Conservation (phyloP, 1,284 basidiomycete species). For the Peniophora sp. region DNA sequence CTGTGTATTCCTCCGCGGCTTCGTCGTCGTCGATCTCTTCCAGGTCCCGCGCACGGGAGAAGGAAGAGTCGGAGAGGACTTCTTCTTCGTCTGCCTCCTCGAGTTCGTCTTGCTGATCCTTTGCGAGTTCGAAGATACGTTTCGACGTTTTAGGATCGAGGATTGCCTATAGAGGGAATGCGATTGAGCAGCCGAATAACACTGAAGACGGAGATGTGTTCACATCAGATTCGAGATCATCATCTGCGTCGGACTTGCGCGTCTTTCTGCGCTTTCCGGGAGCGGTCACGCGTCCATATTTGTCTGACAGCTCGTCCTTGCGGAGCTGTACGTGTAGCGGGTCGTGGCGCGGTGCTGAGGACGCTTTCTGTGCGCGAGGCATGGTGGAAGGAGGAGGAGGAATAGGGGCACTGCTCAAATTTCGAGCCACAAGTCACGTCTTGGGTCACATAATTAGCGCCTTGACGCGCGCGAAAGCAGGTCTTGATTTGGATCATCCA, state of each 20-base stretch:
- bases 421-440: background rate
- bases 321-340: slow-evolving; percentile 79
- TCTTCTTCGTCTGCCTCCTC: slow-evolving; percentile 47
- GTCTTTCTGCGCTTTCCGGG: slow-evolving; percentile 69
- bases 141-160: slow-evolving; percentile 83
- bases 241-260: slow-evolving; percentile 26
- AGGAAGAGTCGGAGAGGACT: slow-evolving; percentile 10
- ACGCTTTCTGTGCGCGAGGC: slow-evolving; percentile 51
- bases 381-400: slow-evolving; percentile 26
- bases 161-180: slow-evolving; percentile 41
- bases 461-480: background rate
- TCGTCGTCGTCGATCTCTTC: slow-evolving; percentile 32
- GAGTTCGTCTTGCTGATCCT: slow-evolving; percentile 90
- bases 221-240: slow-evolving; percentile 56
- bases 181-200: slow-evolving; percentile 1
- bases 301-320: slow-evolving; percentile 66
- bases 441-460: background rate
- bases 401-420: too few species aligned
- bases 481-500: background rate
- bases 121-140: slow-evolving; percentile 88
- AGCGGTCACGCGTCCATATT: slow-evolving; percentile 71
- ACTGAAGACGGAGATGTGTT: slow-evolving; percentile 12
- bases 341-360: slow-evolving; percentile 65
- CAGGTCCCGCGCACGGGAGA: slow-evolving; percentile 23
- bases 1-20: slow-evolving; percentile 39